Base-by-base conservation (phyloP, 2,329 filamentous ascomycete genomes). In the Aspergillus fijiensis region DNA sequence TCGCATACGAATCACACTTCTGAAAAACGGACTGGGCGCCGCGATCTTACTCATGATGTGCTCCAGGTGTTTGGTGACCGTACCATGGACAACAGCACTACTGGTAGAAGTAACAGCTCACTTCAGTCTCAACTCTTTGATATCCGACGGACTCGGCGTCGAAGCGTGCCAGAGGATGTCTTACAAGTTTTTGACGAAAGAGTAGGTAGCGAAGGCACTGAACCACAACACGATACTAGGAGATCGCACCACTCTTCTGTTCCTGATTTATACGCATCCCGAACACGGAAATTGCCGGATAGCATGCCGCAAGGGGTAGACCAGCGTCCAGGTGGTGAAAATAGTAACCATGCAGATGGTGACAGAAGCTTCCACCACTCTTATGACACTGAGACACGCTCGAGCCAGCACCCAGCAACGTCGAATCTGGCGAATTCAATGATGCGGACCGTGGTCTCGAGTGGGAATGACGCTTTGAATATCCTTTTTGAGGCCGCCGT, bases 401-500 rank as follows among this genome's bases (percentile, higher is more conserved):
- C 58, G 21, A 60, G 58, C 39, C 67, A 65, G 48, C 70, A 67
- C 21, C 69, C 68, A n/a, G 70, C 72, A 4, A 67, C 64, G 12
- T 71, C 73, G 2, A 70, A 63, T 9, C 51, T 77, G 48, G 70
- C 72, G 2, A 77, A 64, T 60, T 75, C 74, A 4, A 75, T 77
- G 72, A 76, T 77, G 74, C 72, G 74, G 1, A 76, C 74, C 0
- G 80, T 84, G 9, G 82, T 84, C 3, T 81, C 81, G 0, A 84
- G 79, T 59, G 80, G 80, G 11, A 84, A 82, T 55, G 82, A 84
- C 72, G 82, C 82, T 5, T 65, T 84, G 39, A 82, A 81, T 52
- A 73, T 84, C 19, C 72, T 84, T 1, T 84, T 84, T 58, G 80
- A 84, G 58, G 81, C 82, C 25, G 81, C 80, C 12, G 70, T 69